These are phyloP conservation scores for Diaporthe humulicola DNA, from an alignment of 2,329 filamentous ascomycete species.

Conservation along the genomic window DNA sequence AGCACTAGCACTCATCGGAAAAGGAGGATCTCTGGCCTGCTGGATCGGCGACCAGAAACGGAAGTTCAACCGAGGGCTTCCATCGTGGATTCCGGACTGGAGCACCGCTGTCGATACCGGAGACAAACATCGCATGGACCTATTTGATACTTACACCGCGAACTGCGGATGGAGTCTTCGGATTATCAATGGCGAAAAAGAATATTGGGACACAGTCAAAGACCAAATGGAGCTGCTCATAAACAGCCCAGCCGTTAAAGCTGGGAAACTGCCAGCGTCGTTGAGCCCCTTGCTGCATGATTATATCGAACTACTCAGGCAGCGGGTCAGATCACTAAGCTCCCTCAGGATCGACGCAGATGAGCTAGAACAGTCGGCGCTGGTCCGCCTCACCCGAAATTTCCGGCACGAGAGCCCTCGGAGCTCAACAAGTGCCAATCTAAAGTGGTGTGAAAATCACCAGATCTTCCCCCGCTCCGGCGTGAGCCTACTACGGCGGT, in stretches of 20 bases:
- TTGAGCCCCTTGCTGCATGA: background rate
- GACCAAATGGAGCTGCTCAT: background rate
- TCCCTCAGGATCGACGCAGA: background rate
- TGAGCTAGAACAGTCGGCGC: too few species aligned
- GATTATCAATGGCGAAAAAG: background rate
- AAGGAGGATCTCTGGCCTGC: background rate
- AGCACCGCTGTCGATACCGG: slow-evolving; percentile 5
- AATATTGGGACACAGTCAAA: background rate
- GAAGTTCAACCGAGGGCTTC: slow-evolving; percentile 16
- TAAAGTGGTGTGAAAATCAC: background rate
- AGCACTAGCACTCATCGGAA: background rate
- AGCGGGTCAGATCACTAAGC: background rate
- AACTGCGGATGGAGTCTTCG: background rate
- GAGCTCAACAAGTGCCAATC: rapidly evolving
- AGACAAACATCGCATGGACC: slow-evolving; percentile 24
- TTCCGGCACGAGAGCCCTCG: too few species aligned
- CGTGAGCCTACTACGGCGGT: too few species aligned
- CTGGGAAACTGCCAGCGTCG: background rate
- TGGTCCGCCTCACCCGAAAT: too few species aligned
- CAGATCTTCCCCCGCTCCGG: too few species aligned
- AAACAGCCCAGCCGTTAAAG: background rate
- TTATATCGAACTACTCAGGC: background rate
- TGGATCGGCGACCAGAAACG: slow-evolving; percentile 32
- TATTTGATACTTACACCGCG: background rate
- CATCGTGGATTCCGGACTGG: slow-evolving; percentile 35